Evolutionary conservation across 2,329 filamentous ascomycete genomes (phyloP).

Genomic region (Lecanicillium sp.): DNA sequence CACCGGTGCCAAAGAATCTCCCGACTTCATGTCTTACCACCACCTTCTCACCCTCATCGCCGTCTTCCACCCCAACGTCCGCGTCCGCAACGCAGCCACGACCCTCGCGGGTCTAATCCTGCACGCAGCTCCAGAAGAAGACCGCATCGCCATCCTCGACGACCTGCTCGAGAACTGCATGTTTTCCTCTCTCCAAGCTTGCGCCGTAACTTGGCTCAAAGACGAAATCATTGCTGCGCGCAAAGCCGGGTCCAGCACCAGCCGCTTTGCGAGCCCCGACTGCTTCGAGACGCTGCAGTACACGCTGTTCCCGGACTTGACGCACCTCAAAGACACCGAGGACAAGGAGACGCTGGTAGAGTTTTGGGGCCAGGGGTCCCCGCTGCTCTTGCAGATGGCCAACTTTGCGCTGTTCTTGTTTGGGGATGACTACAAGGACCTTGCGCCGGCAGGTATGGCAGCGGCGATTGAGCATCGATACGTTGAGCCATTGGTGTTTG

Average conservation of each 20-base stretch:
- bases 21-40: slow-evolving; percentile 51
- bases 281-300: slow-evolving; percentile 54
- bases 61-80: slow-evolving; percentile 47
- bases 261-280: slow-evolving; percentile 41
- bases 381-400: slow-evolving; percentile 50
- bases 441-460: slow-evolving; percentile 48
- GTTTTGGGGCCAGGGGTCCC: slow-evolving; percentile 42
- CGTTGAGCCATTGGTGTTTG: slow-evolving; percentile 41
- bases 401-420: slow-evolving; percentile 54
- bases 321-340: slow-evolving; percentile 31
- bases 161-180: slow-evolving; percentile 59
- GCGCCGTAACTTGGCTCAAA: slow-evolving; percentile 54
- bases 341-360: slow-evolving; percentile 36
- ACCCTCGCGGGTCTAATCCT: slow-evolving; percentile 44
- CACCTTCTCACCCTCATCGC: slow-evolving; percentile 49
- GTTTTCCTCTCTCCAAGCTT: slow-evolving; percentile 53
- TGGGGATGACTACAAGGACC: slow-evolving; percentile 32
- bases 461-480: slow-evolving; percentile 51
- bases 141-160: slow-evolving; percentile 52
- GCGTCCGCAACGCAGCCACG: slow-evolving; percentile 46
- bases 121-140: slow-evolving; percentile 50
- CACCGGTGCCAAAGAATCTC: slow-evolving; percentile 23
- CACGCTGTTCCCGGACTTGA: slow-evolving; percentile 49
- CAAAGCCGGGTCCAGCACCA: slow-evolving; percentile 20
- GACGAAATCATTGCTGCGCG: slow-evolving; percentile 49